phyloP scores from a whole-genome alignment of 2,329 filamentous ascomycete genomes.

The Cladosporium phlei region DNA sequence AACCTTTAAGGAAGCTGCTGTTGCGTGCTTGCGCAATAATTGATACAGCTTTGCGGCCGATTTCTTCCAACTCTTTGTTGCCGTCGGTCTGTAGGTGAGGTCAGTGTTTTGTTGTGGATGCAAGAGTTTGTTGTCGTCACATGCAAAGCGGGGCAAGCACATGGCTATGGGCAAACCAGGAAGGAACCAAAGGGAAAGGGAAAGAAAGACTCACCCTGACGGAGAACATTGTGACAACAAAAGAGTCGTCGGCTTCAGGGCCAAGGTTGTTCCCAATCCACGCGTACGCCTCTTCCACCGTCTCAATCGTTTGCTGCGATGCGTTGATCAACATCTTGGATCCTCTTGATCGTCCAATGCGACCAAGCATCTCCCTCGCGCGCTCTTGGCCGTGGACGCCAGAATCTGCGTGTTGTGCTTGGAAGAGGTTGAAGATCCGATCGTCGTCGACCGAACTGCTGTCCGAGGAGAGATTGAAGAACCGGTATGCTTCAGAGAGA shows the following conservation, averaged over 20 bases:
- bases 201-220: slow-evolving; percentile 45
- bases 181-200: neutral
- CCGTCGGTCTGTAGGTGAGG: slow-evolving; percentile 43
- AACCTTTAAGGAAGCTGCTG: slow-evolving; percentile 51
- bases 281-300: slow-evolving; percentile 58
- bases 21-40: slow-evolving; percentile 57
- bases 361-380: slow-evolving; percentile 51
- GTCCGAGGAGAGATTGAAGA: slow-evolving; percentile 51
- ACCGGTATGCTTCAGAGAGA: slow-evolving; percentile 53
- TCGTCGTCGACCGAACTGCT: slow-evolving; percentile 50
- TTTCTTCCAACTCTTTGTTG: slow-evolving; percentile 44
- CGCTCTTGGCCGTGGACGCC: slow-evolving; percentile 52
- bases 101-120: neutral
- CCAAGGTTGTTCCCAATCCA: slow-evolving; percentile 53
- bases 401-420: slow-evolving; percentile 53
- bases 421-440: slow-evolving; percentile 58
- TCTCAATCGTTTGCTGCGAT: slow-evolving; percentile 55
- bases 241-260: slow-evolving; percentile 49
- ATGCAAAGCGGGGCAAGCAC: neutral
- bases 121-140: slow-evolving; percentile 1
- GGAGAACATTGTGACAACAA: slow-evolving; percentile 53
- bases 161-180: neutral
- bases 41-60: slow-evolving; percentile 52
- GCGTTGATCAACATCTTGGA: slow-evolving; percentile 56
- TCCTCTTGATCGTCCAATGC: slow-evolving; percentile 55